Evolutionary conservation across 352 stramenopile species (phyloP), one percentile per base, ranked within the genome.

Genomic region (Phytophthora pisi): DNA sequence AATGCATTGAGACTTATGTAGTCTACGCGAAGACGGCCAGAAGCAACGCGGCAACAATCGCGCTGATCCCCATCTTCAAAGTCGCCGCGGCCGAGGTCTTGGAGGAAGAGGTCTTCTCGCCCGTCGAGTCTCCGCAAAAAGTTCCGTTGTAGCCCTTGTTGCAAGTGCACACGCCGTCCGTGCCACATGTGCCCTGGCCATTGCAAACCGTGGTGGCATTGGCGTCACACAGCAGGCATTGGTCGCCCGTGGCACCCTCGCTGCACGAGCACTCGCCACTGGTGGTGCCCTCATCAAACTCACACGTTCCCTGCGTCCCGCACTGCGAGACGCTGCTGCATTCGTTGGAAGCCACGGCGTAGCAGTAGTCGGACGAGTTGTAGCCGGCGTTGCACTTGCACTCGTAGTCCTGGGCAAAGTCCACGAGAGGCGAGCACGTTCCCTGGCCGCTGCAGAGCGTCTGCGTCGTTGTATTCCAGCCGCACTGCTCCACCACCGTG

Each of bases 381-480:
- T 87, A 95, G 34, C 87, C 87, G 45, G 72, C 70, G 67, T 95
- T 90, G 71, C 87, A 95, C 57, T 88, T 82, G 71, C 87, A 95
- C 52, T 78, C 75, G 62, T 92, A 95, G 56, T 89, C 72, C 53
- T 88, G 70, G 13, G 78, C 70, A 40, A 91, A 92, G 36, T 73
- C 43, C 20, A 63, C 70, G 43, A 78, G 78, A 20, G 85, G 86
- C 18, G 81, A 75, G 64, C 84, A 95, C 55, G 84, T 92, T 31
- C 87, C 87, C 45, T 93, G 84, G 24, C 77, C 68, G 42, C 76
- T 91, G 73, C 87, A 95, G 11, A 93, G 78, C 26, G 77, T 79
- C 4, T 78, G 63, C 20, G 54, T 70, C 6, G 61, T 82, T n/a
- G 42, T 6, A 49, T 83, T 81, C 66, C 81, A 87, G 13, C 77